Percentiles rank a stretch among this genome's conserved stretches.
phyloP scores from a whole-genome alignment of 768 basidiomycete species.

The Suillus subalutaceus region DNA sequence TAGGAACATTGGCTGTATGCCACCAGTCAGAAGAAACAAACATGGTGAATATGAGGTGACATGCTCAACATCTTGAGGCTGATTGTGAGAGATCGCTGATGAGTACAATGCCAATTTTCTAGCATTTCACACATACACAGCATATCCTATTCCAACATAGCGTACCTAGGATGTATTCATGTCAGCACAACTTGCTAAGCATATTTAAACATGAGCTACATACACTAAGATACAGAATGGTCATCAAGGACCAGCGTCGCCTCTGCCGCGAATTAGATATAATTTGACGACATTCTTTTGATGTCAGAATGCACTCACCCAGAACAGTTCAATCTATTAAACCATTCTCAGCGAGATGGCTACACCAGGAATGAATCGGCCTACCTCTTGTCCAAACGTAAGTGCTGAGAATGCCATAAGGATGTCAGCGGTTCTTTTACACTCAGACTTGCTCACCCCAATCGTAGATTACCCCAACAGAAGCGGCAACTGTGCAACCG shows the following conservation, averaged over 20 bases:
- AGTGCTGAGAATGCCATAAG: neutral
- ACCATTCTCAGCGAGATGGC: neutral
- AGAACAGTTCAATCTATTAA: neutral
- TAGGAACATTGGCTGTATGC: neutral
- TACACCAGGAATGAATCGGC: neutral
- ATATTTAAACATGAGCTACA: neutral
- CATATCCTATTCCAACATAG: neutral
- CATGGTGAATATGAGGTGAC: neutral
- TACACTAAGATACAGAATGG: neutral
- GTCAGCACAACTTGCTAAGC: neutral
- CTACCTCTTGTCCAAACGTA: neutral
- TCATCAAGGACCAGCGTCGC: neutral
- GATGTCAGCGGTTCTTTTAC: neutral
- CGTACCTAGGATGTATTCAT: neutral
- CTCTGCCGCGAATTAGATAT: neutral
- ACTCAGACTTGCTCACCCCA: constrained; percentile 1
- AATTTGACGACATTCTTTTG: neutral
- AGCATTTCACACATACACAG: neutral
- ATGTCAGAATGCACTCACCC: neutral
- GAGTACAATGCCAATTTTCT: neutral
- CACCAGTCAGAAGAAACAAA: neutral
- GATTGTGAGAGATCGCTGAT: neutral
- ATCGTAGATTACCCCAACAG: neutral
- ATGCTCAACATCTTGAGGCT: neutral
- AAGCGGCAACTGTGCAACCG: neutral